These are phyloP conservation scores for Citrus unshiu DNA, from an alignment of 345 rosid genomes.

Conservation along the genomic window DNA sequence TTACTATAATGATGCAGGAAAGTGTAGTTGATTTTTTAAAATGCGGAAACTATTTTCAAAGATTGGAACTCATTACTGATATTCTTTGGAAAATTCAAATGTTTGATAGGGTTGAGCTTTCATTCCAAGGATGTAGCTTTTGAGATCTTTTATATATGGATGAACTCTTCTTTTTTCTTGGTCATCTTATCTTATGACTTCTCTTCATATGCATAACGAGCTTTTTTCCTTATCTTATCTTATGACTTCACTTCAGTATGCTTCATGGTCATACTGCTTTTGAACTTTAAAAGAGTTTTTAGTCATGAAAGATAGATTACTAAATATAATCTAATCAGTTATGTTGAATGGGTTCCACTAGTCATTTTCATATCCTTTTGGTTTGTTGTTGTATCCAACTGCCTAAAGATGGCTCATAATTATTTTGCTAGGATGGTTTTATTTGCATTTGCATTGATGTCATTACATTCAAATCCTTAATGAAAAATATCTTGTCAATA, in stretches of 20 bases:
- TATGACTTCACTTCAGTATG: background rate
- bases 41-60: background rate
- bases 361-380: background rate
- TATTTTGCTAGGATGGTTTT: background rate
- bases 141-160: background rate
- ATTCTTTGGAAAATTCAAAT: background rate
- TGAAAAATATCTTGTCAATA: background rate
- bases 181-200: background rate
- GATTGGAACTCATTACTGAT: background rate
- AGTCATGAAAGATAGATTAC: background rate
- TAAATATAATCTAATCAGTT: background rate
- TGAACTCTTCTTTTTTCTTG: background rate
- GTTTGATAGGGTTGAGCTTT: background rate
- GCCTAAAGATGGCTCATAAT: background rate
- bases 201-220: background rate
- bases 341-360: background rate
- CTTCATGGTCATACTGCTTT: background rate
- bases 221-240: background rate
- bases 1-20: background rate
- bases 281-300: background rate
- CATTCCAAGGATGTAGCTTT: background rate
- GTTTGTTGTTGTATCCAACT: background rate
- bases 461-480: slow-evolving; percentile 1
- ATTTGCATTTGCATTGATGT: background rate
- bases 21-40: background rate